A percentile compares a stretch with the other conserved stretches of the same genome.
These are phyloP conservation scores for Ophiocordyceps polyrhachis-furcata DNA, from an alignment of 2,329 filamentous ascomycete genomes.

Conservation along the genomic window DNA sequence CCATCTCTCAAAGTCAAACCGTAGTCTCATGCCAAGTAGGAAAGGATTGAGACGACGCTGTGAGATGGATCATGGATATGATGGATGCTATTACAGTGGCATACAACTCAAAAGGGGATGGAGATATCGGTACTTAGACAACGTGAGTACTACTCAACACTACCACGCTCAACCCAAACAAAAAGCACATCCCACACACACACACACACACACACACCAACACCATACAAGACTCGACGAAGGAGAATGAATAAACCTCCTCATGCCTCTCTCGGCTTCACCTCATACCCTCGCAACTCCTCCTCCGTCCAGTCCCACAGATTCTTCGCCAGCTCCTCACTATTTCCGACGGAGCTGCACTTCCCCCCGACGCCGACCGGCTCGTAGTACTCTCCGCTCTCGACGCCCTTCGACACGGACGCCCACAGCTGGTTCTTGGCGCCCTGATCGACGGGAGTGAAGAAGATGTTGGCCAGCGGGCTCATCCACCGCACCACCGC, in stretches of 20 bases:
- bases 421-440: slow-evolving; percentile 25
- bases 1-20: not conserved
- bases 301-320: slow-evolving; percentile 18
- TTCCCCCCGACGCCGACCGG: slow-evolving; percentile 11
- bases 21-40: no score
- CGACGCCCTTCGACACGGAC: slow-evolving; percentile 13
- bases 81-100: no score
- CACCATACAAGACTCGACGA: no score
- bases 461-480: slow-evolving; percentile 4
- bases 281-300: slow-evolving; percentile 7
- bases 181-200: not conserved
- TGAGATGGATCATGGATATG: no score
- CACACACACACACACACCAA: no score
- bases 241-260: not conserved
- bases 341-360: slow-evolving; percentile 6
- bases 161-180: not conserved
- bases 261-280: not conserved
- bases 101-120: no score
- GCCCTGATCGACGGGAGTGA: slow-evolving; percentile 13
- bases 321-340: slow-evolving; percentile 11
- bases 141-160: no score
- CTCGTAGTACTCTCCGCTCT: slow-evolving; percentile 15
- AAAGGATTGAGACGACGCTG: no score
- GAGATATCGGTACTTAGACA: no score
- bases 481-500: slow-evolving; percentile 2